Conservation (phyloP, 768 basidiomycete species). For the Lentinula aciculospora region DNA sequence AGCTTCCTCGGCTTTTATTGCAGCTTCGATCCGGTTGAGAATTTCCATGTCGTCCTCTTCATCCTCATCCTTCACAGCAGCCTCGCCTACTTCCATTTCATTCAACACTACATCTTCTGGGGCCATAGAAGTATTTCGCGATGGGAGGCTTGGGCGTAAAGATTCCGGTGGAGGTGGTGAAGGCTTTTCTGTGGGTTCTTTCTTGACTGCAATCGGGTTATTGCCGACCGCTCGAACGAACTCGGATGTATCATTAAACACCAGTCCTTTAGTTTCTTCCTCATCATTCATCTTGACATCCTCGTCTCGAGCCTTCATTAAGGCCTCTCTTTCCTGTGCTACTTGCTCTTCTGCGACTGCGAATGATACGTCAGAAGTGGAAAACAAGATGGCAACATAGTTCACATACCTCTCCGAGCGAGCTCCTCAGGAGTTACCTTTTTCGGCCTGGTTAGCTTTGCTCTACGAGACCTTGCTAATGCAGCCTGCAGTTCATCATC, state of each 20-base stretch:
- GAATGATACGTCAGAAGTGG: constrained; percentile 4
- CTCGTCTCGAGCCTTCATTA: constrained; percentile 35
- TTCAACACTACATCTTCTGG: constrained; percentile 60
- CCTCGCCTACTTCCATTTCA: constrained; percentile 80
- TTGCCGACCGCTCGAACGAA: constrained; percentile 85
- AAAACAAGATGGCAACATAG: background rate
- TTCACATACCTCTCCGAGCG: constrained; percentile 60
- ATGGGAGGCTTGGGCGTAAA: constrained; percentile 31
- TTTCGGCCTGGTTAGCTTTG: constrained; percentile 71
- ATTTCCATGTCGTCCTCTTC: constrained; percentile 67
- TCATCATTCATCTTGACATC: constrained; percentile 30
- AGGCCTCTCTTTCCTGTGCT: constrained; percentile 38
- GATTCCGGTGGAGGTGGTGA: constrained; percentile 16
- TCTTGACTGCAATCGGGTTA: constrained; percentile 50
- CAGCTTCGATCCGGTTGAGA: constrained; percentile 72
- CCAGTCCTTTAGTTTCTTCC: constrained; percentile 53
- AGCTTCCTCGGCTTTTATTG: constrained; percentile 56
- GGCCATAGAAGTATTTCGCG: constrained; percentile 51
- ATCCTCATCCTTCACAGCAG: constrained; percentile 72
- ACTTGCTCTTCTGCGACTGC: constrained; percentile 62
- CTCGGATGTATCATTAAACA: constrained; percentile 95
- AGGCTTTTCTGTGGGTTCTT: constrained; percentile 35
- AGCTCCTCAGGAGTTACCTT: constrained; percentile 80
- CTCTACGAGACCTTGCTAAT: constrained; percentile 78
- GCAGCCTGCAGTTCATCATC: constrained; percentile 97